Percentiles rank a stretch among this genome's conserved stretches.
Evolutionary conservation across 768 basidiomycete species (phyloP).

Genomic region (Lactarius quietus): DNA sequence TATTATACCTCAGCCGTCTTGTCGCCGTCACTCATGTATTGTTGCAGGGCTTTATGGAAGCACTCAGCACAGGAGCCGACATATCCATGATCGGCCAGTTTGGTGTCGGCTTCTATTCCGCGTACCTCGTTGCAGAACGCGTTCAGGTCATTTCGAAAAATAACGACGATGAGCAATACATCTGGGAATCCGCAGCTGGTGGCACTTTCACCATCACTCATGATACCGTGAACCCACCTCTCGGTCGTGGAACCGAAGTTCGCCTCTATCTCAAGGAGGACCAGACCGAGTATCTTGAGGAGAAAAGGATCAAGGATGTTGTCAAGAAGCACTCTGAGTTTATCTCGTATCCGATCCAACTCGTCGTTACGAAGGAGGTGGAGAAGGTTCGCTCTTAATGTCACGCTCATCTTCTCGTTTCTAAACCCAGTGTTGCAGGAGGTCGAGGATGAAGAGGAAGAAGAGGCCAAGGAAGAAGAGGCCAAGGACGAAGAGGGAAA

Average conservation of each 20-base stretch:
- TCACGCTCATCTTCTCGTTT: background rate
- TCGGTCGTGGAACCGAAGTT: constrained; percentile 93
- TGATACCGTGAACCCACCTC: constrained; percentile 83
- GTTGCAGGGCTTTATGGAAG: constrained; percentile 96
- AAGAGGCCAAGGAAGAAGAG: constrained; percentile 51
- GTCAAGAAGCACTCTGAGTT: constrained; percentile 99
- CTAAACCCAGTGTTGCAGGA: constrained; percentile 48
- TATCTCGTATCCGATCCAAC: constrained; percentile 99
- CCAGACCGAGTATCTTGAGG: constrained; percentile 97
- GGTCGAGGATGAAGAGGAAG: constrained; percentile 64
- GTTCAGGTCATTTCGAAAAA: constrained; percentile 99
- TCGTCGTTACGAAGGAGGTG: constrained; percentile 97
- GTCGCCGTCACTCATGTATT: background rate
- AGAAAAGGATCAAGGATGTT: constrained; percentile 99
- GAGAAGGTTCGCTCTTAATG: constrained; percentile 74
- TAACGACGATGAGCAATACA: constrained; percentile 99
- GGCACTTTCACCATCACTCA: constrained; percentile 98
- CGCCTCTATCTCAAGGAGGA: constrained; percentile 96
- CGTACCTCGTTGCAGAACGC: constrained; percentile 97
- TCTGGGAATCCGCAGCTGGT: constrained; percentile 99
- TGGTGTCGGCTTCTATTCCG: constrained; percentile 99
- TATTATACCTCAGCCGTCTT: constrained; percentile 32
- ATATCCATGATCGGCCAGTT: constrained; percentile 98
- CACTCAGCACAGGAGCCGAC: constrained; percentile 82
- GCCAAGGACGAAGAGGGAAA: constrained; percentile 77